phyloP scores from a whole-genome alignment of 139 green algal genomes.

The Chlamydomonas applanata region DNA sequence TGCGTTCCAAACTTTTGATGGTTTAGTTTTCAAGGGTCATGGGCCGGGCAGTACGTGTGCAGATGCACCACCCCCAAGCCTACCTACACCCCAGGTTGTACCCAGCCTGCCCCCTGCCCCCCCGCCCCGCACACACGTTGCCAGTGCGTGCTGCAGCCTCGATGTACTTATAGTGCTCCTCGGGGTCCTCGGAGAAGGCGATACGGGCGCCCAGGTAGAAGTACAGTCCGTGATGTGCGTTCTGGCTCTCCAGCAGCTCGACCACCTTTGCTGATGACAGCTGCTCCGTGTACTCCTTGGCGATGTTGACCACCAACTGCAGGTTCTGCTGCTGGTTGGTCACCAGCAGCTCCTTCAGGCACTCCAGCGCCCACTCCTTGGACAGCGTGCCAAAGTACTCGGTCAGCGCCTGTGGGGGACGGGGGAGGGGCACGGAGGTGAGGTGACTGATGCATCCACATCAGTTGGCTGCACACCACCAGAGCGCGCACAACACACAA shows the following conservation, averaged over 20 bases:
- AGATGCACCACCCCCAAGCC: no score
- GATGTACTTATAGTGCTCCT: constrained; percentile 99
- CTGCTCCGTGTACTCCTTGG: constrained; percentile 99
- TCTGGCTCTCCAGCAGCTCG: constrained; percentile 90
- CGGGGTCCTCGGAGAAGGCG: constrained; percentile 83
- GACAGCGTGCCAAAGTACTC: constrained; percentile 97
- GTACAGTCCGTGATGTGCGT: constrained; percentile 93
- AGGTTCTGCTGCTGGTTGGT: constrained; percentile 77
- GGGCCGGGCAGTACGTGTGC: no score
- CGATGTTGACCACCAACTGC: constrained; percentile 77
- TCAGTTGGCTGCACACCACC: no score
- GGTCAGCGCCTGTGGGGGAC: constrained; percentile 57
- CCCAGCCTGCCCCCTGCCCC: background rate
- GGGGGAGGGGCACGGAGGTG: background rate
- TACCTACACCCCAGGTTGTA: background rate
- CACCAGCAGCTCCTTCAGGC: constrained; percentile 92
- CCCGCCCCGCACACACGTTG: constrained; percentile 34
- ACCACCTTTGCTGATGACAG: constrained; percentile 76
- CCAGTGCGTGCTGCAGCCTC: constrained; percentile 93
- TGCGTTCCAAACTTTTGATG: no score
- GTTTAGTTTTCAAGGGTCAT: no score
- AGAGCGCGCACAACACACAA: no score
- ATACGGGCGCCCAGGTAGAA: constrained; percentile 94
- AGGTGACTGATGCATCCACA: background rate
- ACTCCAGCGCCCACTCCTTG: constrained; percentile 94